Evolutionary conservation across 2,329 filamentous ascomycete species (phyloP).

Genomic region (Pseudogymnoascus sp.): DNA sequence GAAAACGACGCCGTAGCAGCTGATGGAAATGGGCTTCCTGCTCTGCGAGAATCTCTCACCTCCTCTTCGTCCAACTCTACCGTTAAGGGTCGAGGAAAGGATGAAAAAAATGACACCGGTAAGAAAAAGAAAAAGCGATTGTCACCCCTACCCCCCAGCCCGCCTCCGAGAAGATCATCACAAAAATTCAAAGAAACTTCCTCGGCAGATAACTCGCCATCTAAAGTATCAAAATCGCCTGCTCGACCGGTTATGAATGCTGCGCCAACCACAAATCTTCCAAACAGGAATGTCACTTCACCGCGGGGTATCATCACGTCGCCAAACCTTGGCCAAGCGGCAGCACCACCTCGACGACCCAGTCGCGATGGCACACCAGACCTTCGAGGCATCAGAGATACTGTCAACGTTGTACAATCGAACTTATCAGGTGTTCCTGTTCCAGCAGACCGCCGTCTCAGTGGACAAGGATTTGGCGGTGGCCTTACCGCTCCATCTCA

Average conservation of each 20-base stretch:
- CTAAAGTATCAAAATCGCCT: conserved; percentile 30
- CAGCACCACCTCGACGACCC: conserved; percentile 48
- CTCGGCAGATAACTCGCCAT: conserved; percentile 32
- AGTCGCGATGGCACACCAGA: conserved; percentile 61
- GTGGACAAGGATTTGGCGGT: conserved; percentile 17
- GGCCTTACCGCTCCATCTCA: conserved; percentile 18
- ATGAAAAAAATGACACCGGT: conserved; percentile 23
- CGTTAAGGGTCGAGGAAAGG: conserved; percentile 45
- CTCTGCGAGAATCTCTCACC: conserved; percentile 59
- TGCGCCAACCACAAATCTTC: neutral
- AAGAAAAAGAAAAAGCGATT: conserved; percentile 36
- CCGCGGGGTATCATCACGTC: conserved; percentile 25
- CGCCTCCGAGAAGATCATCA: conserved; percentile 54
- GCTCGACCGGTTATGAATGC: conserved; percentile 24
- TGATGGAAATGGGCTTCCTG: conserved; percentile 51
- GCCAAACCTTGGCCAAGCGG: conserved; percentile 17
- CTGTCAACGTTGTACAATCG: conserved; percentile 22
- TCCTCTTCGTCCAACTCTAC: conserved; percentile 68
- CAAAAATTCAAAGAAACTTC: conserved; percentile 39
- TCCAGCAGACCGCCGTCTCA: conserved; percentile 16
- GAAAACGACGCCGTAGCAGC: conserved; percentile 38
- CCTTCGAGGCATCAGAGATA: conserved; percentile 35
- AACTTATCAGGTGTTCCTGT: conserved; percentile 44
- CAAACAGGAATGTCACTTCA: conserved; percentile 22
- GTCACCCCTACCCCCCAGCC: conserved; percentile 47